Evolutionary conservation across 2,329 filamentous ascomycete species (phyloP).

Genomic region (Karstenula rhodostoma): DNA sequence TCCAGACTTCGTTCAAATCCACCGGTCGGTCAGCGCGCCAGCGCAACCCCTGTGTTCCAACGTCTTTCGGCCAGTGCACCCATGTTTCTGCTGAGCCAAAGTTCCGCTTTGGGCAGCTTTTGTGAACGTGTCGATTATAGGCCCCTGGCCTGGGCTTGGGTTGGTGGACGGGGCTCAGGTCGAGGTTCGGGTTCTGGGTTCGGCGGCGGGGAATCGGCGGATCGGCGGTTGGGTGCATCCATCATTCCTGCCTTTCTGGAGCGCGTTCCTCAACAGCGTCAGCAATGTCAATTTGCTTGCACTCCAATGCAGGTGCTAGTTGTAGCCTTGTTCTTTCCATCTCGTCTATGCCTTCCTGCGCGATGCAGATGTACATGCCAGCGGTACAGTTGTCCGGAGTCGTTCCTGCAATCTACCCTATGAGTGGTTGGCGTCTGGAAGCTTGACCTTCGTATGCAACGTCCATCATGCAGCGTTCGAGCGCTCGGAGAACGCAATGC

Average conservation of each 20-base stretch:
- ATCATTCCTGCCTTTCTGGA: neutral
- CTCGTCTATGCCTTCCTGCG: neutral
- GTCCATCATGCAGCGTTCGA: no score
- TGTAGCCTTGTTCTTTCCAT: neutral
- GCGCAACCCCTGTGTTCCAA: neutral
- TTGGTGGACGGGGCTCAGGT: conserved; percentile 1
- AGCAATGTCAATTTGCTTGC: neutral
- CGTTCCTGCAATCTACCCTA: neutral
- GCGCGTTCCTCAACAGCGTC: neutral
- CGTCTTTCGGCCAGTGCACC: neutral
- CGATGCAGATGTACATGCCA: neutral
- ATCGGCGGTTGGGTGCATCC: neutral
- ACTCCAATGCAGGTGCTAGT: neutral
- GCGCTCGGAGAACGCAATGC: neutral
- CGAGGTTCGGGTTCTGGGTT: neutral
- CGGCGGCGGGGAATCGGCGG: neutral
- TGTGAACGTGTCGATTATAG: conserved; percentile 2
- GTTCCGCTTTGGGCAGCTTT: conserved; percentile 6
- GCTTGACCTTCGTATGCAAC: neutral
- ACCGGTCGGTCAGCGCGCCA: neutral
- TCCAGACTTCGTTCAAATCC: conserved; percentile 6
- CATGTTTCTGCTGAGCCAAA: neutral
- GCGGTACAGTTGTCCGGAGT: neutral
- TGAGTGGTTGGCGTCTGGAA: neutral
- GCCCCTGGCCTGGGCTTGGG: conserved; percentile 3